A percentile compares a stretch with the other conserved stretches of the same genome.
Evolutionary conservation across 179 eudicot genomes (phyloP).

Genomic region (Carnegiea gigantea): DNA sequence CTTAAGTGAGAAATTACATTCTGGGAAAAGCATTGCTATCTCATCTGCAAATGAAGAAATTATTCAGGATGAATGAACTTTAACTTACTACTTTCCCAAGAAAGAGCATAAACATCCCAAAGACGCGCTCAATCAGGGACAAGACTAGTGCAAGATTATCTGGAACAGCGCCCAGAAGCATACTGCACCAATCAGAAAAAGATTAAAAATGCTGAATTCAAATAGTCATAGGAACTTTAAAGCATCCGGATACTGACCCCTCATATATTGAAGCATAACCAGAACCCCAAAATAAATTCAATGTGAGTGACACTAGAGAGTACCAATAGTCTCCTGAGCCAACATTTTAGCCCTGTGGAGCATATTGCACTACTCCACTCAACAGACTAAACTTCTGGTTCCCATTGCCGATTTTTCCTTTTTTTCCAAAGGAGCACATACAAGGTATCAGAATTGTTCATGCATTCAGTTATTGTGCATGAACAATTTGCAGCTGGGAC

Average conservation of each 20-base stretch:
- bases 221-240: neutral
- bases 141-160: conserved; percentile 10
- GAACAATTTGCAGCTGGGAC: too few species aligned
- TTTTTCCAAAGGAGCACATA: neutral
- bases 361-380: neutral
- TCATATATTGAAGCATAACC: too few species aligned
- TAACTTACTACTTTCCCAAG: conserved; percentile 6
- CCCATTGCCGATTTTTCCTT: neutral
- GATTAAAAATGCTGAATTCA: neutral
- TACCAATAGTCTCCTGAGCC: neutral
- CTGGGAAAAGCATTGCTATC: neutral
- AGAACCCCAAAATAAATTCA: too few species aligned
- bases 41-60: neutral
- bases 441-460: neutral
- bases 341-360: neutral
- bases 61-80: neutral
- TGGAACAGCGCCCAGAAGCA: conserved; percentile 22
- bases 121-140: neutral
- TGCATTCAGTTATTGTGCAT: neutral
- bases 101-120: conserved; percentile 7
- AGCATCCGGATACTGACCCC: neutral
- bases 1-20: neutral
- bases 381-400: neutral
- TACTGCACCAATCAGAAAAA: conserved; percentile 12
- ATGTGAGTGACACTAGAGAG: too few species aligned